These are phyloP conservation scores for Haplographium delicatum DNA, from an alignment of 495 filamentous ascomycete genomes.

Conservation along the genomic window DNA sequence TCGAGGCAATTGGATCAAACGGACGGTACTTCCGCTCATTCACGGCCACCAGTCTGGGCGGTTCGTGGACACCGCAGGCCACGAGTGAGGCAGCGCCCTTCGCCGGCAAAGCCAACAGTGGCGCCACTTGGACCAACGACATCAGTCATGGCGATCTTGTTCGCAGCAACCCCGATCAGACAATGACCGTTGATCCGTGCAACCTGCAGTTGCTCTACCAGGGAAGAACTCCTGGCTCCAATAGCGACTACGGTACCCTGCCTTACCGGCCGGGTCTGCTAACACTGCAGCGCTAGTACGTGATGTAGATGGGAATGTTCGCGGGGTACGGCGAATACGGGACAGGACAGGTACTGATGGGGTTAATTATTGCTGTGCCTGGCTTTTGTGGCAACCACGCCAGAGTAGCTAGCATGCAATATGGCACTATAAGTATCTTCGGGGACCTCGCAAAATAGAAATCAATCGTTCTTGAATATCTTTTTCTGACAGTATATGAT, in stretches of 20 bases:
- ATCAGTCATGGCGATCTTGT: constrained; percentile 60
- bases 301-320: too few relatives aligned
- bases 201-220: constrained; percentile 57
- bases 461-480: too few relatives aligned
- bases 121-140: constrained; percentile 57
- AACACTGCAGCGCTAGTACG: constrained; percentile 32
- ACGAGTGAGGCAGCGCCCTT: constrained; percentile 48
- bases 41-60: constrained; percentile 47
- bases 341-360: too few relatives aligned
- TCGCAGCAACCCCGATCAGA: constrained; percentile 48
- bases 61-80: constrained; percentile 50
- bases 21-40: constrained; percentile 63
- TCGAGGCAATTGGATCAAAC: constrained; percentile 51
- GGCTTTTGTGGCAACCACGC: too few relatives aligned
- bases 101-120: constrained; percentile 57
- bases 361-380: too few relatives aligned
- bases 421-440: too few relatives aligned
- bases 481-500: too few relatives aligned
- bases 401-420: too few relatives aligned
- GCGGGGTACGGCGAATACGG: too few relatives aligned
- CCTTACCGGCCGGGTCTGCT: constrained; percentile 50
- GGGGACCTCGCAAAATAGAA: too few relatives aligned
- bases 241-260: constrained; percentile 35
- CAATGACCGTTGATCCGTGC: constrained; percentile 50
- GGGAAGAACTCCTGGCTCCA: constrained; percentile 34